Conservation (phyloP, 768 basidiomycete species). For the Tricholoma saponaceum region DNA sequence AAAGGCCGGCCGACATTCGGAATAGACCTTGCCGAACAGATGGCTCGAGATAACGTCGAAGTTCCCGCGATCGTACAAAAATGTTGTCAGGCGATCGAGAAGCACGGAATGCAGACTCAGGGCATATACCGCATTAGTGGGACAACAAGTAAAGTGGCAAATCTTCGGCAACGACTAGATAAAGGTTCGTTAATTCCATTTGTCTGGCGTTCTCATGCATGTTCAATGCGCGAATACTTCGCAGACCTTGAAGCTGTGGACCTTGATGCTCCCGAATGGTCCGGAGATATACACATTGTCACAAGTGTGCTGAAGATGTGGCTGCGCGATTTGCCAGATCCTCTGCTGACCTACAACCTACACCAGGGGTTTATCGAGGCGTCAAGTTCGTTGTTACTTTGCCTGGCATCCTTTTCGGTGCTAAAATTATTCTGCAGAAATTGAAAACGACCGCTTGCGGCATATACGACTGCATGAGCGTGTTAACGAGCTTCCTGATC, state of each 20-base stretch:
- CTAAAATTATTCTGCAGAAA: constrained; percentile 42
- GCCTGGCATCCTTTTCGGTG: not conserved
- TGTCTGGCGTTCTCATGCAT: not conserved
- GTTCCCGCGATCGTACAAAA: constrained; percentile 85
- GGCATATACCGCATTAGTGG: constrained; percentile 96
- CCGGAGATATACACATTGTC: constrained; percentile 92
- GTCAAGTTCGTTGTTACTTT: constrained; percentile 60
- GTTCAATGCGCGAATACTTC: not conserved
- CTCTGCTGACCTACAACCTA: constrained; percentile 75
- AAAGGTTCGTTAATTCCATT: constrained; percentile 49
- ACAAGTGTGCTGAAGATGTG: constrained; percentile 94
- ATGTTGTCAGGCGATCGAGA: constrained; percentile 90
- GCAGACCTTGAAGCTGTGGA: constrained; percentile 83
- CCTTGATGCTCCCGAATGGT: constrained; percentile 86
- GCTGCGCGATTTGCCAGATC: constrained; percentile 95
- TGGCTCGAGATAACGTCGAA: constrained; percentile 86
- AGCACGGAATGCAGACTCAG: constrained; percentile 74
- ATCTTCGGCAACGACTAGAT: constrained; percentile 80
- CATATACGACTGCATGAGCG: constrained; percentile 96
- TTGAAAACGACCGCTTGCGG: constrained; percentile 90
- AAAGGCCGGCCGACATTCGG: constrained; percentile 86
- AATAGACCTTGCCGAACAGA: constrained; percentile 88
- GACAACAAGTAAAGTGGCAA: constrained; percentile 80
- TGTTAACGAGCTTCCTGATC: constrained; percentile 95
- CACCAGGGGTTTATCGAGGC: constrained; percentile 96